Base-by-base conservation (phyloP, 2,329 filamentous ascomycete species). In the Teratosphaeria gauchensis region DNA sequence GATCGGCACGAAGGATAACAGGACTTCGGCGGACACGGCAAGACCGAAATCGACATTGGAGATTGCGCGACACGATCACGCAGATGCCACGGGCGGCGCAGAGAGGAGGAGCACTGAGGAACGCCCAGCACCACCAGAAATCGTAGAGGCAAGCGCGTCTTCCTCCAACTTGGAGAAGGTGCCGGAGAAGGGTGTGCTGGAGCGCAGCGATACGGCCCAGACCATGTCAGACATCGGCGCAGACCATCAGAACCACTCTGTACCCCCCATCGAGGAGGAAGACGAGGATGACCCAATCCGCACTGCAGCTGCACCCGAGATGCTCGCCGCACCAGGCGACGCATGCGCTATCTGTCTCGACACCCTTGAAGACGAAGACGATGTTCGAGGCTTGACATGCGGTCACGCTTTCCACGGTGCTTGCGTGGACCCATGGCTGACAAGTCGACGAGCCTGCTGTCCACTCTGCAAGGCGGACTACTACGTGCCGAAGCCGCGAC, bases 391-490 rank as follows among this genome's bases (percentile, higher is more conserved):
- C 2, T 77, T 99, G 61, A 91, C 90, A 3, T 99, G 94, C 69
- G 94, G 94, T n/a, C 94, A 99, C 74, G 92, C 92, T 57, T 99
- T 97, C 82, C 94, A 99, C 72, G 92, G 91, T 55, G 89, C 88
- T 46, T 99, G 94, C 71, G 84, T 99, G 54, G 94, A 99, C 67
- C 94, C 94, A 11, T 99, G 94, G 94, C 78, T 99, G 63, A 99
- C 94, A 9, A 92, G 89, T 70, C 85, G 94, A 63, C 87, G 92
- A 64, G 94, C 94, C 30, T 97, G 92, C 78, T 99, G 94, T 72
- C 94, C 94, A 5, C 85, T 99, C 6, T 99, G 94, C 80, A 99
- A 99, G 77, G 90, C 92, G 48, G 94, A 99, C 71, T 99, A 97
- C 74, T 97, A 95, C 73, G 87, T 90, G 2, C 92, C 94, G 0